Percentiles rank a stretch among this genome's conserved stretches.
These are phyloP conservation scores for Medicago arabica DNA, from an alignment of 306 rosid species.

Conservation along the genomic window DNA sequence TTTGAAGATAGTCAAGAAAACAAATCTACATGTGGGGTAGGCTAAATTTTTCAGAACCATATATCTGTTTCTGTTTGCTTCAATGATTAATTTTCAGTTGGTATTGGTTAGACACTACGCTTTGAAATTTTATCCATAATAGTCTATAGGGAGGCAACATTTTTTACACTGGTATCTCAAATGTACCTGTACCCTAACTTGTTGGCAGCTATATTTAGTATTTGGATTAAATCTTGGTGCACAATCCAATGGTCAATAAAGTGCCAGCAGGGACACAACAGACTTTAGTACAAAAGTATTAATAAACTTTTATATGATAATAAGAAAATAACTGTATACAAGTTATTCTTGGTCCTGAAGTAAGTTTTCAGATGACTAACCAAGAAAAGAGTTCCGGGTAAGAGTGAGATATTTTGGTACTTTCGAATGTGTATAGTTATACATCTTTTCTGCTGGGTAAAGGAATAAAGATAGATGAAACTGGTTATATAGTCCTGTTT, in stretches of 20 bases:
- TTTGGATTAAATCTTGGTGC: conserved; percentile 4
- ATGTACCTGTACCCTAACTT: too few relatives aligned
- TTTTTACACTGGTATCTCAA: too few relatives aligned
- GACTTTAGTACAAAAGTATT: not conserved
- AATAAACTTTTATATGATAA: conserved; percentile 8
- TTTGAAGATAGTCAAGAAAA: conserved; percentile 80
- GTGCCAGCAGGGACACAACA: not conserved
- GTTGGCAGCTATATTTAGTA: not conserved
- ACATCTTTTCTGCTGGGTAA: conserved; percentile 4
- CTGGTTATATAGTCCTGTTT: not conserved
- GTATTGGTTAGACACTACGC: conserved; percentile 13
- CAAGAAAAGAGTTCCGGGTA: not conserved
- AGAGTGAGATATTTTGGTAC: not conserved
- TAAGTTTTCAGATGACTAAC: not conserved
- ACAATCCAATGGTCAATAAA: conserved; percentile 9
- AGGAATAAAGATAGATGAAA: conserved; percentile 12
- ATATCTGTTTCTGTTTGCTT: conserved; percentile 29
- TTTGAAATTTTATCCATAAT: conserved; percentile 23
- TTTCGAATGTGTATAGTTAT: not conserved
- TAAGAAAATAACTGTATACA: conserved; percentile 5
- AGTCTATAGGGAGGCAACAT: not conserved
- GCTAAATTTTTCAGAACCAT: conserved; percentile 38
- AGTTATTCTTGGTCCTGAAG: not conserved
- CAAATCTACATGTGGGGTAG: conserved; percentile 61
- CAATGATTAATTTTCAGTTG: conserved; percentile 26